phyloP scores from a whole-genome alignment of 2,329 filamentous ascomycete genomes.

The Hymenoscyphus repandus region DNA sequence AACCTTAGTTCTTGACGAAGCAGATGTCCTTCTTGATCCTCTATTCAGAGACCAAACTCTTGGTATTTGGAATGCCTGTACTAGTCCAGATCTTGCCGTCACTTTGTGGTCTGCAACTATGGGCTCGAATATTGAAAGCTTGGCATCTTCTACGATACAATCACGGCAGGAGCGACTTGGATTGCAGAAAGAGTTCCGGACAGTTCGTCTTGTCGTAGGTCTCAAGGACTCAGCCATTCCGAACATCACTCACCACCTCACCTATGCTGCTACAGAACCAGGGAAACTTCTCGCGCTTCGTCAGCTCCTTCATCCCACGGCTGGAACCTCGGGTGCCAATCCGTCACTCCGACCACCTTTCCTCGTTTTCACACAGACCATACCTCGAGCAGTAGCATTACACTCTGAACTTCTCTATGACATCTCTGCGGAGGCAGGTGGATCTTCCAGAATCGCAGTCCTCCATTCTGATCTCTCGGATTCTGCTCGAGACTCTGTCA shows the following conservation, averaged over 20 bases:
- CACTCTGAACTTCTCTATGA: slow-evolving; percentile 91
- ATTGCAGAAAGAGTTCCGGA: slow-evolving; percentile 38
- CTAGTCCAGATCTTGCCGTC: slow-evolving; percentile 61
- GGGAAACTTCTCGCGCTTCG: slow-evolving; percentile 90
- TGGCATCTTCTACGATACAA: slow-evolving; percentile 65
- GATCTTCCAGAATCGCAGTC: slow-evolving; percentile 77
- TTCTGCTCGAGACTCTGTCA: slow-evolving; percentile 68
- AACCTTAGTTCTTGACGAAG: slow-evolving; percentile 83
- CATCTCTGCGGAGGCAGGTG: slow-evolving; percentile 82
- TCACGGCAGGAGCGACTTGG: slow-evolving; percentile 41
- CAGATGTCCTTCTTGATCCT: slow-evolving; percentile 86
- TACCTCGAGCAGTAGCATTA: slow-evolving; percentile 80
- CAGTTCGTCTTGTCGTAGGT: slow-evolving; percentile 87
- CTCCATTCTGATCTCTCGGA: slow-evolving; percentile 84
- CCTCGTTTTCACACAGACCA: slow-evolving; percentile 93
- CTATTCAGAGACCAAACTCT: slow-evolving; percentile 87
- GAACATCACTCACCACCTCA: slow-evolving; percentile 82
- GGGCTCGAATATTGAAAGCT: slow-evolving; percentile 82
- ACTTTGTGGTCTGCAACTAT: slow-evolving; percentile 97
- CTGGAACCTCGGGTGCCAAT: slow-evolving; percentile 45
- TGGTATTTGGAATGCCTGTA: slow-evolving; percentile 76
- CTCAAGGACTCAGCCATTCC: slow-evolving; percentile 94
- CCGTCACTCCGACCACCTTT: slow-evolving; percentile 71
- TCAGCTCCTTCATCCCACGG: slow-evolving; percentile 76
- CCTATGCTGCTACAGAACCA: slow-evolving; percentile 87